Evolutionary conservation across 345 rosid species (phyloP).

Genomic region (Gossypium bickii): DNA sequence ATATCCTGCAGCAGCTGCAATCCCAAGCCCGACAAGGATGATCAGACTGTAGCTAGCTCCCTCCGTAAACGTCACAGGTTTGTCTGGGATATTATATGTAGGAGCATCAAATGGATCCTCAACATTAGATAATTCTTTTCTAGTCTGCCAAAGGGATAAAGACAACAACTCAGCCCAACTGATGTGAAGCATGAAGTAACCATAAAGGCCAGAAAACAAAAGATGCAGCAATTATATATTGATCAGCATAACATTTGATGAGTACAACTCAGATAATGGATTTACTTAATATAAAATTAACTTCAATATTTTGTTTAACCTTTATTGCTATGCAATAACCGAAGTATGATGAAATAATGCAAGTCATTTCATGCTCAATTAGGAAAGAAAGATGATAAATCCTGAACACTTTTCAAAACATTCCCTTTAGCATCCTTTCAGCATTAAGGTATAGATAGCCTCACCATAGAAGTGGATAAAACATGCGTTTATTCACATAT

Average conservation of each 20-base stretch:
- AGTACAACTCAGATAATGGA: neutral
- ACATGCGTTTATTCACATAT: neutral
- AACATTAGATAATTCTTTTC: conserved; percentile 72
- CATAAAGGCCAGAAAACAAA: neutral
- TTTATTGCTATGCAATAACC: neutral
- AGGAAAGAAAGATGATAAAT: neutral
- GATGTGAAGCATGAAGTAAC: neutral
- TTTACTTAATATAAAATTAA: neutral
- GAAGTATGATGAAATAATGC: neutral
- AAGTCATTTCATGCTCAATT: neutral
- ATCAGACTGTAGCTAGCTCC: conserved; percentile 89
- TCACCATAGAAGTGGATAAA: neutral
- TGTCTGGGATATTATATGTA: conserved; percentile 88
- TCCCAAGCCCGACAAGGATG: conserved; percentile 85
- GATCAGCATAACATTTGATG: neutral
- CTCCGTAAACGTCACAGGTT: conserved; percentile 88
- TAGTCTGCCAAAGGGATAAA: conserved; percentile 42
- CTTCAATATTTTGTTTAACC: neutral
- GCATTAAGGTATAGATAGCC: neutral
- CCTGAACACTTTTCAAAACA: neutral
- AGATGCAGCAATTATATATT: neutral
- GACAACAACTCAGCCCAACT: neutral
- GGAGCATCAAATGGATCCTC: conserved; percentile 98
- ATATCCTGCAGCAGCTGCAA: conserved; percentile 90
- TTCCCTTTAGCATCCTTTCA: neutral